These are phyloP conservation scores for Kitagawia praeruptora DNA, from an alignment of 129 eudicot genomes.

Conservation along the genomic window DNA sequence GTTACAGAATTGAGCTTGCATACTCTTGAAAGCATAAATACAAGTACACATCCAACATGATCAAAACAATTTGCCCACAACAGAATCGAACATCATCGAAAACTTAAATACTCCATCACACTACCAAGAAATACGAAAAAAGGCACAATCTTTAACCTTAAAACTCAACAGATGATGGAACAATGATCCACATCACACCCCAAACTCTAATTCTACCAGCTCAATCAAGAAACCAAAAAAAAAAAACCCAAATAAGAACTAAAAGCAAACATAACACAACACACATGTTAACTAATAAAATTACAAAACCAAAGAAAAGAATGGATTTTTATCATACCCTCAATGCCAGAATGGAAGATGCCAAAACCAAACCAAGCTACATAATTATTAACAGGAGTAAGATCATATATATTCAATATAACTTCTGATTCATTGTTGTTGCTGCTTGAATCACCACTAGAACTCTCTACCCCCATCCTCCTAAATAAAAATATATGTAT, in stretches of 20 bases:
- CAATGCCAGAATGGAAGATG: constrained; percentile 58
- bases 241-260: not conserved
- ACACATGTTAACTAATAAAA: not conserved
- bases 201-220: not conserved
- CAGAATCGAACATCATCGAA: not conserved
- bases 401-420: constrained; percentile 48
- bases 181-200: not conserved
- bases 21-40: not conserved
- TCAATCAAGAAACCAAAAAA: not conserved
- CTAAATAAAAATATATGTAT: not conserved
- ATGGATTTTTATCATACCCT: constrained; percentile 24
- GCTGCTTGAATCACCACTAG: constrained; percentile 14
- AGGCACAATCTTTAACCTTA: not conserved
- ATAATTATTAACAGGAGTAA: constrained; percentile 48
- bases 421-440: constrained; percentile 28
- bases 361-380: constrained; percentile 56
- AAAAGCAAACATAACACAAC: not conserved
- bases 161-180: not conserved
- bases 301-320: not conserved
- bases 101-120: not conserved
- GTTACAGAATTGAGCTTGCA: not conserved
- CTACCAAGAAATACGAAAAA: not conserved
- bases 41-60: not conserved
- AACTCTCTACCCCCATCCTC: constrained; percentile 28
- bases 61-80: not conserved